Evolutionary conservation across 2,329 filamentous ascomycete species (phyloP), one percentile per base, ranked within the genome.

Genomic region (Diaporthe citri): DNA sequence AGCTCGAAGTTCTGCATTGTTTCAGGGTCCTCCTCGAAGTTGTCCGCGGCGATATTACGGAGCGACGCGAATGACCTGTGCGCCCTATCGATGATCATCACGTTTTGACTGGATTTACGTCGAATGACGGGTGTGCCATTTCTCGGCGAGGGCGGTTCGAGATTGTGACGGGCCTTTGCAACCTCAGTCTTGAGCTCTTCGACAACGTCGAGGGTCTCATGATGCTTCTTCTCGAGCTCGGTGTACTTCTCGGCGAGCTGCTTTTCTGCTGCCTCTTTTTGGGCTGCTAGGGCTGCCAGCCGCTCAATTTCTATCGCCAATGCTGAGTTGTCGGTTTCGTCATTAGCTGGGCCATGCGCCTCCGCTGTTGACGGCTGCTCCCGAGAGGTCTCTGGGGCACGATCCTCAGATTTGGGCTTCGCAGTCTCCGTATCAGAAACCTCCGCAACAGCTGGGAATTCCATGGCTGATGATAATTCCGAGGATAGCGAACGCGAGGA

Each of bases 401-500:
- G 57, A n/a, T 51, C 64, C 20, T 76, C 76, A 72, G 78, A 74
- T 78, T 80, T 82, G 28, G 85, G 82, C 78, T 87, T 90, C n/a
- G 85, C 84, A 6, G 86, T 88, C 78, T 92, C 92, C 75, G 87
- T 86, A 81, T 92, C 90, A 78, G 90, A 92, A 67, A 89, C 88
- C 79, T 93, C 91, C 77, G 87, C 88, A 77, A 91, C 92, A 80
- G 88, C 88, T 79, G 91, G 91, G 82, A 93, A 94, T 81, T 94
- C 94, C 90, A 93, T 91, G 87, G 91, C 95, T 83, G 93, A 97
- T 81, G 95, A 97, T 83, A 98, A 90, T 86, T 98, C 97, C 86
- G 95, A 97, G 78, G 95, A 98, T 79, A 98, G 93, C 81, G 95
- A 98, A 84, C 93, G 95, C 87, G 95, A 96, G 81, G 94, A 96